Conservation (phyloP, 805 yeast species). For the Metschnikowia continentalis region DNA sequence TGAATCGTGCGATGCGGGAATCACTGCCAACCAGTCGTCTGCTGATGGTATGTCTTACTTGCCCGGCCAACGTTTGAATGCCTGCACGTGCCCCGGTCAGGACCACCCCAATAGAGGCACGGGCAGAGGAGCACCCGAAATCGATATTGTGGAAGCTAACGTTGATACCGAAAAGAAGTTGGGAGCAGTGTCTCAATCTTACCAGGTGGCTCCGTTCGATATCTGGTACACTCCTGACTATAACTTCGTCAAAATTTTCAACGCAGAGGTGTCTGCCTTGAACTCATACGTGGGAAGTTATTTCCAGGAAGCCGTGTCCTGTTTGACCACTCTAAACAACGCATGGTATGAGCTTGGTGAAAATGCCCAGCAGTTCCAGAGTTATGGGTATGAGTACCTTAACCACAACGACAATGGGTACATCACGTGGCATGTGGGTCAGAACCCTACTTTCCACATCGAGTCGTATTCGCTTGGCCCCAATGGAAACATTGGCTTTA, state of each 20-base stretch:
- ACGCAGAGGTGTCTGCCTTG: slow-evolving; percentile 67
- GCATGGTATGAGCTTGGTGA: slow-evolving; percentile 77
- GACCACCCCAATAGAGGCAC: slow-evolving; percentile 84
- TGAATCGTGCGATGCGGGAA: slow-evolving; percentile 86
- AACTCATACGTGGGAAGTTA: slow-evolving; percentile 92
- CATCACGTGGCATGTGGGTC: slow-evolving; percentile 83
- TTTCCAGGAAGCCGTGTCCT: slow-evolving; percentile 88
- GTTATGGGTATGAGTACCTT: slow-evolving; percentile 71
- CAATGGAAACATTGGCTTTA: slow-evolving; percentile 35
- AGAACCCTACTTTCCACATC: slow-evolving; percentile 33
- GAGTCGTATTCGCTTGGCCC: slow-evolving; percentile 36
- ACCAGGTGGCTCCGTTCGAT: slow-evolving; percentile 91
- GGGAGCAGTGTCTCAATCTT: slow-evolving; percentile 86
- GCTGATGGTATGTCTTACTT: slow-evolving; percentile 83
- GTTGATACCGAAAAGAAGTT: slow-evolving; percentile 37
- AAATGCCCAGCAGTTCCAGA: slow-evolving; percentile 55
- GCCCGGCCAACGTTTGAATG: slow-evolving; percentile 75
- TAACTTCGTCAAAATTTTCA: slow-evolving; percentile 68
- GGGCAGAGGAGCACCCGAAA: slow-evolving; percentile 88
- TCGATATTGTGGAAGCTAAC: slow-evolving; percentile 87
- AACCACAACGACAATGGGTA: slow-evolving; percentile 70
- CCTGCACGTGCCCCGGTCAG: slow-evolving; percentile 77
- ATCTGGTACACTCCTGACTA: slow-evolving; percentile 94
- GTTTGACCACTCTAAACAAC: slow-evolving; percentile 68
- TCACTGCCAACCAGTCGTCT: slow-evolving; percentile 88